Evolutionary conservation across 2,329 filamentous ascomycete genomes (phyloP), one percentile per base, ranked within the genome.

Genomic region (Colletotrichum noveboracense): DNA sequence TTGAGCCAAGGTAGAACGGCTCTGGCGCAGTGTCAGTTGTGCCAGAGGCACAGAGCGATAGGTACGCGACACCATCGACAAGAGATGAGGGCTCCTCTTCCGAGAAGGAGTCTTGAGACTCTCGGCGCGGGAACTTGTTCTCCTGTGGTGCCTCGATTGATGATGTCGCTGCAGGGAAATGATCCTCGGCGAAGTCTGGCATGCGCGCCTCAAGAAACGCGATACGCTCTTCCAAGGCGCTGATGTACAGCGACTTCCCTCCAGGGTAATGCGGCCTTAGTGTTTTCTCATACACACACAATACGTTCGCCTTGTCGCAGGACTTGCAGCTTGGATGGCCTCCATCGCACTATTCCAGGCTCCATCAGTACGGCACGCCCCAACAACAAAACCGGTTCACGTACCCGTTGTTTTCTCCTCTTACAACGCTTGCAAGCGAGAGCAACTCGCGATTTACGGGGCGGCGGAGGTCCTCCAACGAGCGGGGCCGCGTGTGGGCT

Each of bases 211-310:
- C 80, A 6, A 82, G 77, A 7, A 82, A 82, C 1, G 80, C 80
- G 21, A 82, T 82, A 1, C 80, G 78, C 70, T 82, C 80, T 36
- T 82, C 80, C 7, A 82, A 67, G 2, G 78, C 80, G 7, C 75
- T 80, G 77, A 81, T 81, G 70, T 81, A 81, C 79, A 79, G 38
- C 4, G 80, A 79, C 55, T 81, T 81, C 5, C 79, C 80, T 0
- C 80, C 80, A 1, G 80, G 80, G 32, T 81, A 81, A 32, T 79
- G 80, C 7, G 80, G 80, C 3, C 80, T 77, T 1, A 81, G 58
- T 3, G 78, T 68, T 2, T 78, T 75, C 75, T 81, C 79, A 32
- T 81, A 81, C 28, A 80, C 38, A 34, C 80, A 81, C 1, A 71
- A 28, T 0, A 75, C 71, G 16, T 71, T 76, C 3, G 79, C 79